Conservation (phyloP, 805 yeast species). For the Candida nemodendra region DNA sequence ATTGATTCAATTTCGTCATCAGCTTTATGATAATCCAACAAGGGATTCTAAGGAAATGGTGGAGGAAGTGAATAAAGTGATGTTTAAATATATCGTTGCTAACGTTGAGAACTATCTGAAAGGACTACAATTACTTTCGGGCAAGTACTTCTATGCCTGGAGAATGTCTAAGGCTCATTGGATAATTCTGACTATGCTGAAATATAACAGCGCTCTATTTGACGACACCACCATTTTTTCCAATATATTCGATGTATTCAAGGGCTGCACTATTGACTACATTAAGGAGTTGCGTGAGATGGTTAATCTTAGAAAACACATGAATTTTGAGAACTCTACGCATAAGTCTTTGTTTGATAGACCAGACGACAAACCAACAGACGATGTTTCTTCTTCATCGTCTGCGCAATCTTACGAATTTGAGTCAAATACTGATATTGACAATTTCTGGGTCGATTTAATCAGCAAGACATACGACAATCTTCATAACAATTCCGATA, state of each 20-base stretch:
- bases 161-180: conserved; percentile 59
- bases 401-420: conserved; percentile 4
- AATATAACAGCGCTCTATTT: conserved; percentile 10
- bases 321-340: no score
- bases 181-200: conserved; percentile 38
- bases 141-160: conserved; percentile 65
- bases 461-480: no score
- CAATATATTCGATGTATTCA: conserved; percentile 16
- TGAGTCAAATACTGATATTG: conserved; percentile 18
- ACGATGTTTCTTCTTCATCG: no score
- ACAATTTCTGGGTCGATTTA: conserved; percentile 27
- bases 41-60: conserved; percentile 6
- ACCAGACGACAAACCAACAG: no score
- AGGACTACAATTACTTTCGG: conserved; percentile 47
- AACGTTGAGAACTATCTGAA: conserved; percentile 42
- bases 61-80: conserved; percentile 13
- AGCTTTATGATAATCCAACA: conserved; percentile 8
- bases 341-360: no score
- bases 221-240: background rate
- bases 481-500: no score
- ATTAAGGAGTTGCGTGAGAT: conserved; percentile 9
- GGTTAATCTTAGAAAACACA: conserved; percentile 4
- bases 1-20: conserved; percentile 28
- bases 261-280: conserved; percentile 17
- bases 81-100: conserved; percentile 23